A percentile compares a stretch with the other conserved stretches of the same genome.
Evolutionary conservation across 192 early-diverging fungal genomes (phyloP).

Genomic region (Podila clonocystis): DNA sequence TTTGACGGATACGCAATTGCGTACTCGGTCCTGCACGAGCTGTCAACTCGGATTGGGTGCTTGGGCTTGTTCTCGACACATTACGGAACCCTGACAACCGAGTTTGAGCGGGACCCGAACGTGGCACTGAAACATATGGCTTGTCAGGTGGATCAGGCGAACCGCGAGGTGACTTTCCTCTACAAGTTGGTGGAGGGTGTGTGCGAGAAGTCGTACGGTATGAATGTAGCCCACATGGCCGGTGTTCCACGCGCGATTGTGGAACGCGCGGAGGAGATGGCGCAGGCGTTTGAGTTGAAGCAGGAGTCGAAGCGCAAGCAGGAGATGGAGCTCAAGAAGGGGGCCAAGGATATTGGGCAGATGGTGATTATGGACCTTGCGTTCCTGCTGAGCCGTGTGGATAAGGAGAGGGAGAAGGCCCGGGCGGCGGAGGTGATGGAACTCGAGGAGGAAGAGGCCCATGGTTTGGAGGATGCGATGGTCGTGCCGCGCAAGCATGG

Average conservation of each 20-base stretch:
- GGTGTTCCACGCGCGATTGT: slow-evolving; percentile 83
- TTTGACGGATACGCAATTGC: slow-evolving; percentile 98
- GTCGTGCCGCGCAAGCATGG: not conserved
- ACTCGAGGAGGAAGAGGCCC: not conserved
- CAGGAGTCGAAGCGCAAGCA: slow-evolving; percentile 32
- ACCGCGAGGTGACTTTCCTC: slow-evolving; percentile 92
- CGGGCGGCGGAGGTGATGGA: not conserved
- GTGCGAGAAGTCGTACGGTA: slow-evolving; percentile 94
- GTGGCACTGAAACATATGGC: slow-evolving; percentile 91
- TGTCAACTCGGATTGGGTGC: slow-evolving; percentile 85
- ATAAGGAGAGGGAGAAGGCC: not conserved
- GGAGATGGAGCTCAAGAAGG: slow-evolving; percentile 20
- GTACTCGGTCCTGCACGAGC: slow-evolving; percentile 85
- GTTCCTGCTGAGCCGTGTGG: slow-evolving; percentile 21
- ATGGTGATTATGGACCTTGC: slow-evolving; percentile 48
- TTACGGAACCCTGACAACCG: slow-evolving; percentile 90
- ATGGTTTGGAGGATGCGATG: not conserved
- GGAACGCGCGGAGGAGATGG: slow-evolving; percentile 73
- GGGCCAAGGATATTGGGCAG: slow-evolving; percentile 33
- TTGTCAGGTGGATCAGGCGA: slow-evolving; percentile 80
- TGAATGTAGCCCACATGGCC: slow-evolving; percentile 99
- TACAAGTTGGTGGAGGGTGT: slow-evolving; percentile 89
- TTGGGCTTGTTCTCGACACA: slow-evolving; percentile 97
- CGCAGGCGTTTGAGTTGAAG: slow-evolving; percentile 77
- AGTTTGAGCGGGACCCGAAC: slow-evolving; percentile 80